Conservation (phyloP, 1,284 basidiomycete species). For the Irpex rosettiformis region DNA sequence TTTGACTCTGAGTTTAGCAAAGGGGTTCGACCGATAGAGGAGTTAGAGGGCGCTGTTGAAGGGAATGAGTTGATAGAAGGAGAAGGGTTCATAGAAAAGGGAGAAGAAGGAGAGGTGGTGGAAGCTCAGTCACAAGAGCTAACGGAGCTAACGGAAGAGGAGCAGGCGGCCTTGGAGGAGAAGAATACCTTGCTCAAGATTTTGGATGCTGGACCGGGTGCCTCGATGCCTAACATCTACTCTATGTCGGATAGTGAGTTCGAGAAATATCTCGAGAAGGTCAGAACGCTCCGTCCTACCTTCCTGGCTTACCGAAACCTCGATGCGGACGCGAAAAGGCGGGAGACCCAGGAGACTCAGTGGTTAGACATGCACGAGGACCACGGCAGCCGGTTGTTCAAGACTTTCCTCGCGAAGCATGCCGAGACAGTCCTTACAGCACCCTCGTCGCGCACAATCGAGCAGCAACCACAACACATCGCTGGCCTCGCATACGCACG, state of each 20-base stretch:
- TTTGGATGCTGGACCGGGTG: neutral
- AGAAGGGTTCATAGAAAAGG: constrained; percentile 33
- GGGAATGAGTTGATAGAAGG: constrained; percentile 7
- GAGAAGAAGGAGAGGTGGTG: constrained; percentile 15
- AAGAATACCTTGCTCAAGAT: constrained; percentile 7
- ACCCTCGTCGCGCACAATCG: constrained; percentile 41
- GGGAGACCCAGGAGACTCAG: neutral
- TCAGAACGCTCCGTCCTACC: constrained; percentile 51
- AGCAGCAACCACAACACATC: constrained; percentile 59
- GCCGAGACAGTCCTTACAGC: constrained; percentile 23
- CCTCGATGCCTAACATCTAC: constrained; percentile 27
- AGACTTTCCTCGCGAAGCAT: constrained; percentile 28
- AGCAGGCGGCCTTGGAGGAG: constrained; percentile 29
- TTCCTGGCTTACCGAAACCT: constrained; percentile 47
- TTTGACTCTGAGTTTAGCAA: constrained; percentile 1
- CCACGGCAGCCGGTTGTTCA: constrained; percentile 20
- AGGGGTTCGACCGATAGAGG: neutral
- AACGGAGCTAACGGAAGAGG: constrained; percentile 18
- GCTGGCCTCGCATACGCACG: constrained; percentile 61
- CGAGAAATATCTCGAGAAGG: constrained; percentile 49
- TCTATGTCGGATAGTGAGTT: constrained; percentile 47
- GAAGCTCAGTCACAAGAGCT: constrained; percentile 44
- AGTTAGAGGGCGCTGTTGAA: neutral
- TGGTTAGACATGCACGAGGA: neutral
- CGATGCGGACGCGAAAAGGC: constrained; percentile 12